Percentiles rank a stretch among this genome's conserved stretches.
Conservation (phyloP, 176 grass and related monocot genomes). For the Zea luxurians region DNA sequence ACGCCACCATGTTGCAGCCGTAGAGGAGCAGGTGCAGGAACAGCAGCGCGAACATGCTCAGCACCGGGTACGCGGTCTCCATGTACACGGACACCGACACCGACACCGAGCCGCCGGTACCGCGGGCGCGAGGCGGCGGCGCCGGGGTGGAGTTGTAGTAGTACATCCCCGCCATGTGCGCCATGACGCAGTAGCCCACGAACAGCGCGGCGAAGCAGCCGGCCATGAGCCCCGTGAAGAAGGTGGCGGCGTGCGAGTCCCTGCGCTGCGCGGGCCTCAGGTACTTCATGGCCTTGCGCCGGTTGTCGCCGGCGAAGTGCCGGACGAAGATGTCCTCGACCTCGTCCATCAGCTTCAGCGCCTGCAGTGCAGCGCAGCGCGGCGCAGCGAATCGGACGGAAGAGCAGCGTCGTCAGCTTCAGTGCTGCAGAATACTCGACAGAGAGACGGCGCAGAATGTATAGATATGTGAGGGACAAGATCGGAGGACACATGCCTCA, state of each 20-base stretch:
- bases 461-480: too few relatives aligned
- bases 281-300: constrained; percentile 78
- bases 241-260: constrained; percentile 59
- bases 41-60: constrained; percentile 80
- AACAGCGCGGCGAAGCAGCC: constrained; percentile 75
- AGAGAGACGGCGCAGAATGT: neutral
- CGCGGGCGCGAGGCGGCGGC: neutral
- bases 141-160: neutral
- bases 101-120: too few relatives aligned
- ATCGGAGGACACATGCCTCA: constrained; percentile 36
- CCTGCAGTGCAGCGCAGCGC: neutral
- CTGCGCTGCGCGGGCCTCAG: constrained; percentile 61
- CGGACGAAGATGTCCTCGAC: constrained; percentile 69
- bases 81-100: constrained; percentile 50
- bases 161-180: constrained; percentile 65
- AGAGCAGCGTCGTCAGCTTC: neutral
- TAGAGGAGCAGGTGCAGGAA: constrained; percentile 83
- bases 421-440: neutral
- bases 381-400: neutral
- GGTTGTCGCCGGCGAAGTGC: constrained; percentile 59
- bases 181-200: constrained; percentile 68
- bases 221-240: constrained; percentile 66
- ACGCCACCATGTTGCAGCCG: constrained; percentile 75
- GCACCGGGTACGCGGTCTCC: constrained; percentile 81
- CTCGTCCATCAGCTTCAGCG: constrained; percentile 74